A percentile compares a stretch with the other conserved stretches of the same genome.
These are phyloP conservation scores for Phialophora expanda DNA, from an alignment of 2,329 filamentous ascomycete species.

Conservation along the genomic window DNA sequence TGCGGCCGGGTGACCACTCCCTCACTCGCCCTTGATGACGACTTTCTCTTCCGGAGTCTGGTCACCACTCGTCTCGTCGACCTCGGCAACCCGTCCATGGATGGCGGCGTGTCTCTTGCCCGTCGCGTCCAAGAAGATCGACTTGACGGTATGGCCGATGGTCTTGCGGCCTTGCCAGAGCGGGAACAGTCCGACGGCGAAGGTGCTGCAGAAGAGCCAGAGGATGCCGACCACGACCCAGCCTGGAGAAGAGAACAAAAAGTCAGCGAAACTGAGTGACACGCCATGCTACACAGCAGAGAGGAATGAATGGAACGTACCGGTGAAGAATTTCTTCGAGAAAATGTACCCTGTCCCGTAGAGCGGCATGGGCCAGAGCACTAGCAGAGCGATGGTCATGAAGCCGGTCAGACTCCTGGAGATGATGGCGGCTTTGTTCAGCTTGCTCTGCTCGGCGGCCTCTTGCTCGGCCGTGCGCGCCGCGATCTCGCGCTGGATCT, in stretches of 20 bases:
- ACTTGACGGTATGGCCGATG: slow-evolving; percentile 64
- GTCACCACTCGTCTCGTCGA: slow-evolving; percentile 50
- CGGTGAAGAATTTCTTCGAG: slow-evolving; percentile 77
- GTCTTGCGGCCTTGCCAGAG: slow-evolving; percentile 77
- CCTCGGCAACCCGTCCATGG: slow-evolving; percentile 40
- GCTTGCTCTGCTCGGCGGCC: slow-evolving; percentile 55
- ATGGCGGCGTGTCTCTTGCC: slow-evolving; percentile 45
- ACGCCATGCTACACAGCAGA: background rate
- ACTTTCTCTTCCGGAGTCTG: slow-evolving; percentile 56
- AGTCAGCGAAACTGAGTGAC: background rate
- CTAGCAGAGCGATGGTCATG: slow-evolving; percentile 72
- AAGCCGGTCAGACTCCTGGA: slow-evolving; percentile 64
- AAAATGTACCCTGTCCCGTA: slow-evolving; percentile 84
- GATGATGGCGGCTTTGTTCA: slow-evolving; percentile 61
- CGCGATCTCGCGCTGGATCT: slow-evolving; percentile 53
- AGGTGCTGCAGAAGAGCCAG: slow-evolving; percentile 75
- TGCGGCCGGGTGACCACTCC: background rate
- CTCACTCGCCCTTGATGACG: slow-evolving; percentile 41
- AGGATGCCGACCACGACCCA: slow-evolving; percentile 79
- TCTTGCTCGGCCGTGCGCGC: slow-evolving; percentile 47
- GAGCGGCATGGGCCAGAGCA: slow-evolving; percentile 93
- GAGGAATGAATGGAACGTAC: slow-evolving; percentile 22
- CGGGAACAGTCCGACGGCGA: slow-evolving; percentile 80
- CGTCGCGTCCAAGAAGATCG: slow-evolving; percentile 66
- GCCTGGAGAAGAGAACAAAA: slow-evolving; percentile 48